Base-by-base conservation (phyloP, 116 monocot genomes). In the Phalaenopsis hybrid region DNA sequence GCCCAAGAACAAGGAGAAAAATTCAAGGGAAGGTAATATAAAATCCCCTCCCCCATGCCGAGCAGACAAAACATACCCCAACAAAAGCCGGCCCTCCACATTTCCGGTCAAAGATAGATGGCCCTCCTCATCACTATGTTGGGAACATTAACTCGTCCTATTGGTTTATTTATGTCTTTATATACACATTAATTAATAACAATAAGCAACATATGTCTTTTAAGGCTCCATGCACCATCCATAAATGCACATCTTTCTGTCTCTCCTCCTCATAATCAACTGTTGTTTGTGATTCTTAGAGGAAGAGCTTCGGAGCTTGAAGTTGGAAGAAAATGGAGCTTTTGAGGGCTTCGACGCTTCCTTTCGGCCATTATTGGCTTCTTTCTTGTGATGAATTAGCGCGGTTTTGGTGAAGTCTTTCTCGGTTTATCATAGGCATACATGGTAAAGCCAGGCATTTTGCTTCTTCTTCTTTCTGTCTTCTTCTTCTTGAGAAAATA, bases 381-480 rank as follows among this genome's bases (percentile, higher is more conserved):
- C 77, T 31, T 51, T 77, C 77, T 52, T 18, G 20, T 49, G 51
- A 50, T 15, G 48, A 12, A 28, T 52, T 23, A 0, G 50, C 9
- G 0, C 1, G 1, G 23, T 75, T 44, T 4, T 20, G 45, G 34
- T 37, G 6, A 75, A 75, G 44, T 17, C 1, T 44, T 75, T 44
- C 5, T 21, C 44, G 25, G 21, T 50, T 77, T 50, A 49, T 77
- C 75, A 6, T 20, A 12, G 48, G 77, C 77, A 77, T 77, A 77
- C 77, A 52, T 77, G 77, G 77, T 50, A 77, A 77, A 51, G 77
- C 77, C 77, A 77, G 77, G 77, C 77, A 50, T 77, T 50, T 18
- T 37, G 3, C 37, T 37, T 1, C 37, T 37, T 31, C 31, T 2
- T 72, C 41, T 16, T 72, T 1, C 4, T 16, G 37, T 16, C 16